A percentile compares a stretch with the other conserved stretches of the same genome.
Evolutionary conservation across 306 rosid genomes (phyloP).

Genomic region (Pyrus pyrifolia): DNA sequence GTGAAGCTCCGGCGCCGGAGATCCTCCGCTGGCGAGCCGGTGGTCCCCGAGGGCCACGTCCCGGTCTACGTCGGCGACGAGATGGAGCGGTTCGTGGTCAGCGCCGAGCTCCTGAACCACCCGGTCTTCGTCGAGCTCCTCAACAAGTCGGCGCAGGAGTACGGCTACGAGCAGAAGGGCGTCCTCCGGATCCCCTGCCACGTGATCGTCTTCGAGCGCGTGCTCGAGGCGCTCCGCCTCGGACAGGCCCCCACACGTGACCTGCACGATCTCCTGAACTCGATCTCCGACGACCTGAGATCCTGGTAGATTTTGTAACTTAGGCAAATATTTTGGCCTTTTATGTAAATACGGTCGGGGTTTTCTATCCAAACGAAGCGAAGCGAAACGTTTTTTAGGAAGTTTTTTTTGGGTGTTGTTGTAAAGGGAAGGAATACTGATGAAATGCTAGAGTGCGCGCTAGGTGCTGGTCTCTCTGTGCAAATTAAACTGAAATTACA

Average conservation of each 20-base stretch:
- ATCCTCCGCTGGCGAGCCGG: neutral
- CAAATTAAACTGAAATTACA: neutral
- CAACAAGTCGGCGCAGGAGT: conserved; percentile 79
- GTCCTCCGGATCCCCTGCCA: conserved; percentile 81
- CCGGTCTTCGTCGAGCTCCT: conserved; percentile 79
- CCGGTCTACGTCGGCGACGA: conserved; percentile 95
- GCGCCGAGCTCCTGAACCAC: conserved; percentile 73
- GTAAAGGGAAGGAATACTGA: conserved; percentile 26
- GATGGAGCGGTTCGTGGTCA: conserved; percentile 75
- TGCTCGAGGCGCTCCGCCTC: conserved; percentile 59
- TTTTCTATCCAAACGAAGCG: conserved; percentile 20
- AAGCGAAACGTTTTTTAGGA: neutral
- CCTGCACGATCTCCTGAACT: conserved; percentile 44
- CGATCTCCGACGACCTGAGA: conserved; percentile 28
- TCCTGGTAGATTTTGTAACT: conserved; percentile 19
- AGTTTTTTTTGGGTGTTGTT: conserved; percentile 8
- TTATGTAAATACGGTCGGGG: conserved; percentile 41
- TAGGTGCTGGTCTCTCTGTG: neutral
- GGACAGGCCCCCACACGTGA: conserved; percentile 49
- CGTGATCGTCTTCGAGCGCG: conserved; percentile 73
- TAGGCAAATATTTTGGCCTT: conserved; percentile 16
- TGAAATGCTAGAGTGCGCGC: neutral
- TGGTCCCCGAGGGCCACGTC: conserved; percentile 68
- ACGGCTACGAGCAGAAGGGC: conserved; percentile 85
- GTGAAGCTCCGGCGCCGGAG: conserved; percentile 16